These are phyloP conservation scores for Opeltia flavorubescens DNA, from an alignment of 495 filamentous ascomycete genomes.

Conservation along the genomic window DNA sequence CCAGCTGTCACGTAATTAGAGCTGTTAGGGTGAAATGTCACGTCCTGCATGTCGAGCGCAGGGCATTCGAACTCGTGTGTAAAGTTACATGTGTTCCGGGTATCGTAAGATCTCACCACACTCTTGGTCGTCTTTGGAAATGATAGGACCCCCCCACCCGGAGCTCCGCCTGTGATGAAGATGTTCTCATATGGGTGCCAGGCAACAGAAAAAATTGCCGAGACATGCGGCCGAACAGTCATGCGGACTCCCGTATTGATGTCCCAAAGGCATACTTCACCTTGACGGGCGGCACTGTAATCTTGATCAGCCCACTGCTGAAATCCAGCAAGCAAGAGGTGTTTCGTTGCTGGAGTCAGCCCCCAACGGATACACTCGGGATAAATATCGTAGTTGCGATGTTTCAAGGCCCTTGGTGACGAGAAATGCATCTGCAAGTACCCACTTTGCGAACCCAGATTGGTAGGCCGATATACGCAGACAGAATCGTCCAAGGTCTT, in stretches of 20 bases:
- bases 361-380: conserved; percentile 72
- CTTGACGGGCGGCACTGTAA: conserved; percentile 30
- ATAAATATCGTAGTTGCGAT: conserved; percentile 39
- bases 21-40: conserved; percentile 38
- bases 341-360: conserved; percentile 26
- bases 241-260: conserved; percentile 33
- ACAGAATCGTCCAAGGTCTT: conserved; percentile 19
- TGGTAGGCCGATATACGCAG: conserved; percentile 22
- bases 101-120: conserved; percentile 39
- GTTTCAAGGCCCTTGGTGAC: conserved; percentile 31
- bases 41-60: conserved; percentile 77
- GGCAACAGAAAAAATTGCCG: conserved; percentile 66
- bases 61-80: conserved; percentile 46
- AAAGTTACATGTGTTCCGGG: conserved; percentile 16
- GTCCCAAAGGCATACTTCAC: conserved; percentile 65
- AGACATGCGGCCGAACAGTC: conserved; percentile 34
- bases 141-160: conserved; percentile 32
- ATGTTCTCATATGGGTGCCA: conserved; percentile 53
- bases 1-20: conserved; percentile 59
- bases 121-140: conserved; percentile 26
- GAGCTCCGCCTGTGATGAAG: conserved; percentile 50
- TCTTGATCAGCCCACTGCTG: conserved; percentile 38
- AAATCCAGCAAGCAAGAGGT: conserved; percentile 65
- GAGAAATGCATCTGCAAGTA: conserved; percentile 20
- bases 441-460: conserved; percentile 7